A percentile compares a stretch with the other conserved stretches of the same genome.
Evolutionary conservation across 1,284 basidiomycete genomes (phyloP).

Genomic region (Irpex lacteus): DNA sequence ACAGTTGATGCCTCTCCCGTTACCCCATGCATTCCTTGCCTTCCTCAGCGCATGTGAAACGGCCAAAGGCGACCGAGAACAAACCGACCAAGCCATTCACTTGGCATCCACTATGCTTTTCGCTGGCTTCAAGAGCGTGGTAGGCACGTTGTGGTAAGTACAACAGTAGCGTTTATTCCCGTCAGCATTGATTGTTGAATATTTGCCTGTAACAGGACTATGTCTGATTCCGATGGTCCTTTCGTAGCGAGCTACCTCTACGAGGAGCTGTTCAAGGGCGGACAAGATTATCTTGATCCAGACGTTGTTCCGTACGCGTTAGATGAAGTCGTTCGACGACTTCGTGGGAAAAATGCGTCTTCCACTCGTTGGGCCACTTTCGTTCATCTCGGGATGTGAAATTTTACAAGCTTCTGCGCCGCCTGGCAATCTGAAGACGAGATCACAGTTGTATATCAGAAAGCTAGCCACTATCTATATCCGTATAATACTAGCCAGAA

Average conservation of each 20-base stretch:
- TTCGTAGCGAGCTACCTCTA: background rate
- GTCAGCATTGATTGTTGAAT: background rate
- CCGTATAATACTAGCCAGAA: too few relatives aligned
- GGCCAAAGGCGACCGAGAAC: conserved; percentile 2
- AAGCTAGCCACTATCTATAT: too few relatives aligned
- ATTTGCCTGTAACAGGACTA: background rate
- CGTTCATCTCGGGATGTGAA: background rate
- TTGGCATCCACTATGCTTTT: conserved; percentile 13
- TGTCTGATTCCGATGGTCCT: background rate
- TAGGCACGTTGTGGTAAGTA: conserved; percentile 9
- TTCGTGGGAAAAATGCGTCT: background rate
- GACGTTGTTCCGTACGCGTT: background rate
- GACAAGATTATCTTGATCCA: background rate
- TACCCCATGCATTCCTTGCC: conserved; percentile 3
- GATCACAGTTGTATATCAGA: too few relatives aligned
- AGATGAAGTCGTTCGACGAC: background rate
- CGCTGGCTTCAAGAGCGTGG: conserved; percentile 9
- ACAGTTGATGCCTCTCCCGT: background rate
- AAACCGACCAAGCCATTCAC: conserved; percentile 10
- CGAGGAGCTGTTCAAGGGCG: background rate
- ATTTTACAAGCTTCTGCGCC: too few relatives aligned
- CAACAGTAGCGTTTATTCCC: too few relatives aligned
- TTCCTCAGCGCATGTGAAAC: background rate
- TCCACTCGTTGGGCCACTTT: background rate
- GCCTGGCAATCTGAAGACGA: too few relatives aligned